Evolutionary conservation across 1,284 basidiomycete genomes (phyloP), one percentile per base, ranked within the genome.

Genomic region (Takashimella koratensis): DNA sequence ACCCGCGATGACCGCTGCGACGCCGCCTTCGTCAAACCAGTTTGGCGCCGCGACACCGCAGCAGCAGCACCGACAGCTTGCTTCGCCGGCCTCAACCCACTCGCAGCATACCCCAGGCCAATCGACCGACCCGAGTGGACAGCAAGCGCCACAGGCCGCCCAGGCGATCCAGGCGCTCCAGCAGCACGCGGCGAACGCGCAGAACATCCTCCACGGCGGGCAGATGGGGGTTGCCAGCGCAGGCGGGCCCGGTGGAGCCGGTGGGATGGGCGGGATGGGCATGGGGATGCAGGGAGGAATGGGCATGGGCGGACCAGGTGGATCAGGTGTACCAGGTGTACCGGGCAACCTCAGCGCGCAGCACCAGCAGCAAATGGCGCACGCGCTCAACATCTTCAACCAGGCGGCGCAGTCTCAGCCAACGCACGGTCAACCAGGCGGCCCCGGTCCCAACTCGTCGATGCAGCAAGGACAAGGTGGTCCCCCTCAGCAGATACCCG

Each of bases 281-380:
- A 36, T 16, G 8, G 8, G 10, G 16, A 52, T 49, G 47, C 48
- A 51, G 5, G 41, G 44, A 2, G 56, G 56, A 11, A 36, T 36
- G 16, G 30, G 10, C 8, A 36, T 36, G 8, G 30, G 30, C 16
- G 30, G 30, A 8, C 30, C 30, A 8, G 8, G 8, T 16, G 10
- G 10, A 16, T 8, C 16, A 36, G 30, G 30, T 16, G 30, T 36
- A 8, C 36, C 46, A 43, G 52, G 52, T n/a, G 48, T 57, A 12
- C 52, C 49, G 16, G 25, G 54, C 25, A 56, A 55, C 49, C 49
- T 64, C 46, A 62, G 64, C 12, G 60, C 62, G 0, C 58, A 62
- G 27, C 67, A 70, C 41, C 67, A 67, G 51, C 63, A 65, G 45
- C 67, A 67, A 45, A 66, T 67, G 65, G 58, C 61, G 13, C 58